Evolutionary conservation across 345 rosid genomes (phyloP), one percentile per base, ranked within the genome.

Genomic region (Euphorbia tirucalli): DNA sequence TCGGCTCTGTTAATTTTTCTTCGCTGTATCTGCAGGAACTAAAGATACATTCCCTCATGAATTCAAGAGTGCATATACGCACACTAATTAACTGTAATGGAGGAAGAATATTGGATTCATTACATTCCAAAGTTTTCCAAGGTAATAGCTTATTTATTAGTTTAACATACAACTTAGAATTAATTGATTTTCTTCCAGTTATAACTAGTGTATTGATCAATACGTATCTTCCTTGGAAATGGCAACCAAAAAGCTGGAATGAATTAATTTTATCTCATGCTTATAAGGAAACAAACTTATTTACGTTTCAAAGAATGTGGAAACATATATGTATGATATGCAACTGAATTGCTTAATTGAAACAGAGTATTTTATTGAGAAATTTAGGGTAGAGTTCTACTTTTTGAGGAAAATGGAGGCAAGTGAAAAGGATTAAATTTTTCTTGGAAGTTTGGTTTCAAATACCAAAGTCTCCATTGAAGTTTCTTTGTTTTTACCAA

Each of bases 401-500:
- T n/a, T n/a, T n/a, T n/a, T n/a, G n/a, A n/a, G 67, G 19, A 49
- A 66, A 37, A 48, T 35, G 7, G 41, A 59, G 22, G 28, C 56
- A 28, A 24, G 18, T 10, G 30, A 22, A 28, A 46, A 41, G 65
- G 55, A 72, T n/a, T n/a, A 11, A 28, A 39, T 65, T 39, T 44
- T 56, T 56, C 44, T 58, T 65, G 64, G 61, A 46, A 63, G 5
- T 78, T 44, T 25, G 71, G 69, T 37, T 61, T 56, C 56, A 69
- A 21, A 49, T 31, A 16, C 70, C 49, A 52, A 16, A 63, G 22
- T 58, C 66, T 21, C 19, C 62, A 18, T 41, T 25, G 21, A 28
- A 68, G n/a, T 43, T 64, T 28, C 25, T 73, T 57, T 74, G 44
- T 66, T 73, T 57, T n/a, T n/a, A n/a, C n/a, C n/a, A n/a, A n/a